phyloP scores from a whole-genome alignment of 1,139 yeast species.

The Geotrichum europaeum region DNA sequence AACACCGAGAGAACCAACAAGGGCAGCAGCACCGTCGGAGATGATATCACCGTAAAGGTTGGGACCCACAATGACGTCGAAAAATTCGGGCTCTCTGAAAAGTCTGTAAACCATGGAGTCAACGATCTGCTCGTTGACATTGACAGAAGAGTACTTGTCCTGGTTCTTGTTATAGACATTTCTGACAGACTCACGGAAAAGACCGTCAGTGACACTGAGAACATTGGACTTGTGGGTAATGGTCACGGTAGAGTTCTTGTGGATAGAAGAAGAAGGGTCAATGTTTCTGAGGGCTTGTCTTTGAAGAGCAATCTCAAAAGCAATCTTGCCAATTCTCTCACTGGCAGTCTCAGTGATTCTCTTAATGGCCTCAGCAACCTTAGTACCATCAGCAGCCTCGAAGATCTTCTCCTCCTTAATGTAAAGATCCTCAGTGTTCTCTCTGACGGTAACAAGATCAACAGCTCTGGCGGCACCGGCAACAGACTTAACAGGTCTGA shows the following conservation, averaged over 20 bases:
- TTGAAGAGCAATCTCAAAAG: constrained; percentile 85
- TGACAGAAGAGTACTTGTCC: constrained; percentile 48
- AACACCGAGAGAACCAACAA: constrained; percentile 95
- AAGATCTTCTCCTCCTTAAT: constrained; percentile 84
- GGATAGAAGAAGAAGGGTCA: constrained; percentile 44
- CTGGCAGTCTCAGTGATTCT: constrained; percentile 89
- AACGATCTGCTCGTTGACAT: constrained; percentile 89
- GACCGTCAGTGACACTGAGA: constrained; percentile 84
- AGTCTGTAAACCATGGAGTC: constrained; percentile 98
- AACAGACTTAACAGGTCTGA: constrained; percentile 94
- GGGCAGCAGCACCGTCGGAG: constrained; percentile 98
- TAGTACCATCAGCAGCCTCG: constrained; percentile 64
- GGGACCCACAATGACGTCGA: constrained; percentile 97
- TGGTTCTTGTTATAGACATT: constrained; percentile 64
- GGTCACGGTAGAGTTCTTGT: constrained; percentile 62
- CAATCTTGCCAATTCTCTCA: constrained; percentile 79
- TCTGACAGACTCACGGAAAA: constrained; percentile 88
- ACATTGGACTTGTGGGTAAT: constrained; percentile 97
- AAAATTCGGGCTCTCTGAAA: constrained; percentile 96
- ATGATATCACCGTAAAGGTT: constrained; percentile 95
- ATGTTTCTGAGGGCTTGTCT: constrained; percentile 74
- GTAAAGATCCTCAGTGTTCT: constrained; percentile 95
- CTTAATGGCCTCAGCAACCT: constrained; percentile 95
- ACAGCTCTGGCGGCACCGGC: constrained; percentile 79
- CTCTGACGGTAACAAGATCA: constrained; percentile 96